phyloP scores from a whole-genome alignment of 2,329 filamentous ascomycete species.

The Metarhizium humberi region DNA sequence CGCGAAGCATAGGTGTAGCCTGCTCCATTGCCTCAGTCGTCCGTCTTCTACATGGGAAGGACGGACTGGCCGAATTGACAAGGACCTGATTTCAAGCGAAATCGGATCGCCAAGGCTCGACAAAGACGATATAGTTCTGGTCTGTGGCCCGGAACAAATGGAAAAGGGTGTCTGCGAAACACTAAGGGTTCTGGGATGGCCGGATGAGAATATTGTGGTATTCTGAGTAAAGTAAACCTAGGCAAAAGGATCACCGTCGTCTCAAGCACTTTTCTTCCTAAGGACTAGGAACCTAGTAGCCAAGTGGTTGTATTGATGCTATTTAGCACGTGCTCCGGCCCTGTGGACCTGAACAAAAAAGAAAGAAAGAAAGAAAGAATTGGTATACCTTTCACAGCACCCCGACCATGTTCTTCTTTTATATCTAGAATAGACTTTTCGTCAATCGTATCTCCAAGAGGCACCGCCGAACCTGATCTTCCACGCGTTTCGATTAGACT shows the following conservation, averaged over 20 bases:
- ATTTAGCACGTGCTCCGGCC: too few species aligned
- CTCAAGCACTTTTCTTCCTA: too few species aligned
- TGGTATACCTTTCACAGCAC: too few species aligned
- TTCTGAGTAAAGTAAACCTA: slow-evolving; percentile 11
- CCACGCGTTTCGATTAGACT: too few species aligned
- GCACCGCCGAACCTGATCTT: too few species aligned
- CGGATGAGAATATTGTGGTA: slow-evolving; percentile 17
- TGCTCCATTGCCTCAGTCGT: slow-evolving; percentile 62
- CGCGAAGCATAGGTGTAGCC: slow-evolving; percentile 46
- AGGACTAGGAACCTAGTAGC: too few species aligned
- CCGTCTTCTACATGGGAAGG: slow-evolving; percentile 59
- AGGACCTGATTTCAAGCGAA: slow-evolving; percentile 51
- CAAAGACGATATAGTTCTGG: slow-evolving; percentile 54
- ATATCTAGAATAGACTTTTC: too few species aligned
- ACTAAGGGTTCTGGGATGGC: slow-evolving; percentile 54
- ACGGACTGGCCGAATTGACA: slow-evolving; percentile 55
- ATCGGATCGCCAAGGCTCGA: slow-evolving; percentile 30
- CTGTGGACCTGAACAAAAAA: too few species aligned
- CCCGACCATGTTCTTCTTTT: too few species aligned
- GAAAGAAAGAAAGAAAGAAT: too few species aligned
- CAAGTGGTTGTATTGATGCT: too few species aligned
- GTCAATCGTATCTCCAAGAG: too few species aligned
- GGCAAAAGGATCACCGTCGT: not conserved
- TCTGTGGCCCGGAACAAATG: slow-evolving; percentile 71
- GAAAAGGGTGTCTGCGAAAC: slow-evolving; percentile 56